Conservation (phyloP, 2,329 filamentous ascomycete genomes). For the Trichoderma lentiforme region DNA sequence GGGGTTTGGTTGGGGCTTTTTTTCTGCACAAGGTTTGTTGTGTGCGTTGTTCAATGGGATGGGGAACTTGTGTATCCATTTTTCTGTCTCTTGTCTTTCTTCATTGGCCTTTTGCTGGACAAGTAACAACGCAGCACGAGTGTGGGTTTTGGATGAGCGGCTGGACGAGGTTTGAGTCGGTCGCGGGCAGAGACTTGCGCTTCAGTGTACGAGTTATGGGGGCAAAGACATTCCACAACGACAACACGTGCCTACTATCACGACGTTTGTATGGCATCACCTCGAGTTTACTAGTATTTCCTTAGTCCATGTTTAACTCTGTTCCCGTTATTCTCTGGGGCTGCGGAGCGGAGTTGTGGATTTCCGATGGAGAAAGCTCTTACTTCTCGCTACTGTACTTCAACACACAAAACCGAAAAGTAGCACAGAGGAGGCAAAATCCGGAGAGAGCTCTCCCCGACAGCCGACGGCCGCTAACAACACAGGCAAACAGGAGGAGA, state of each 20-base stretch:
- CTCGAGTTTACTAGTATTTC: neutral
- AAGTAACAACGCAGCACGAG: neutral
- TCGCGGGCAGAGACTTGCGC: neutral
- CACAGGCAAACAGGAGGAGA: neutral
- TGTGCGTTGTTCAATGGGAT: neutral
- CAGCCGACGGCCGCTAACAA: neutral
- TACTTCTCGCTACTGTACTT: neutral
- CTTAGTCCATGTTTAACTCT: neutral
- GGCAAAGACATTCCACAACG: neutral
- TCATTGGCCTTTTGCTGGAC: neutral
- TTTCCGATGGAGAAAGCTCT: neutral
- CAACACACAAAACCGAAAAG: neutral
- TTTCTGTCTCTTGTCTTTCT: neutral
- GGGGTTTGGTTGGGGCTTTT: neutral
- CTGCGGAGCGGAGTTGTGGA: neutral
- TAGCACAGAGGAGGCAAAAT: neutral
- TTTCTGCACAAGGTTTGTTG: neutral
- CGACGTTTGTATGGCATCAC: neutral
- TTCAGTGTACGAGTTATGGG: neutral
- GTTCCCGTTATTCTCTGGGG: neutral
- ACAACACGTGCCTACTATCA: neutral
- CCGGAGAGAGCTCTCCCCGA: constrained; percentile 5
- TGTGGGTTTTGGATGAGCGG: neutral
- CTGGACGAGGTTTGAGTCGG: neutral
- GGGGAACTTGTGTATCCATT: neutral